Evolutionary conservation across 805 yeast species (phyloP).

Genomic region (Nakazawaea molendinolei): DNA sequence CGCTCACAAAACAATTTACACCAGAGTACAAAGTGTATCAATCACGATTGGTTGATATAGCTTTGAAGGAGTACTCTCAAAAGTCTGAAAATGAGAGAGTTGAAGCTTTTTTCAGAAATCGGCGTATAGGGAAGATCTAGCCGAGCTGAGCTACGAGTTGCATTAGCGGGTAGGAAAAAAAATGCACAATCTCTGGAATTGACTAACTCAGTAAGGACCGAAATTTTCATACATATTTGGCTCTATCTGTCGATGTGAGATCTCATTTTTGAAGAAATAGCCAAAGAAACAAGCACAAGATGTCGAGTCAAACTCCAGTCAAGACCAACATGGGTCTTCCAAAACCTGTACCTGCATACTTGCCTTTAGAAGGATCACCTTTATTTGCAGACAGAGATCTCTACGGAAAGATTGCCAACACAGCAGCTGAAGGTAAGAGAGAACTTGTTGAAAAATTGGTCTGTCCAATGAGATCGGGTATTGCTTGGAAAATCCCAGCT

Average conservation of each 20-base stretch:
- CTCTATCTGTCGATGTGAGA: no score
- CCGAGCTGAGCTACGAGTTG: no score
- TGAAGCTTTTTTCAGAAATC: neutral
- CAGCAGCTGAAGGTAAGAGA: conserved; percentile 29
- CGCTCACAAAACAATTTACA: neutral
- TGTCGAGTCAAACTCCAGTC: conserved; percentile 19
- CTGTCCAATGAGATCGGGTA: conserved; percentile 50
- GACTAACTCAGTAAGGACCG: neutral
- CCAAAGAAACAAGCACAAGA: neutral
- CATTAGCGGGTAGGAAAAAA: neutral
- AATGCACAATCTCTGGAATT: neutral
- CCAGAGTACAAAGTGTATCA: conserved; percentile 1
- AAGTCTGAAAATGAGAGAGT: conserved; percentile 3
- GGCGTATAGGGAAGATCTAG: no score
- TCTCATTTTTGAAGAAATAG: neutral
- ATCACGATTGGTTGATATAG: neutral
- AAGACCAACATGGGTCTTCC: conserved; percentile 20
- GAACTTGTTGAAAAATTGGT: conserved; percentile 34
- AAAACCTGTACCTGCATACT: conserved; percentile 49
- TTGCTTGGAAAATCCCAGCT: conserved; percentile 58
- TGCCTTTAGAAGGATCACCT: conserved; percentile 44
- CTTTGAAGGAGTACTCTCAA: neutral
- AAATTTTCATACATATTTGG: no score
- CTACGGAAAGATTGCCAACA: conserved; percentile 36
- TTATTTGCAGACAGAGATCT: conserved; percentile 43